Evolutionary conservation across 2,329 filamentous ascomycete species (phyloP).

Genomic region (Colletotrichum graminicola): DNA sequence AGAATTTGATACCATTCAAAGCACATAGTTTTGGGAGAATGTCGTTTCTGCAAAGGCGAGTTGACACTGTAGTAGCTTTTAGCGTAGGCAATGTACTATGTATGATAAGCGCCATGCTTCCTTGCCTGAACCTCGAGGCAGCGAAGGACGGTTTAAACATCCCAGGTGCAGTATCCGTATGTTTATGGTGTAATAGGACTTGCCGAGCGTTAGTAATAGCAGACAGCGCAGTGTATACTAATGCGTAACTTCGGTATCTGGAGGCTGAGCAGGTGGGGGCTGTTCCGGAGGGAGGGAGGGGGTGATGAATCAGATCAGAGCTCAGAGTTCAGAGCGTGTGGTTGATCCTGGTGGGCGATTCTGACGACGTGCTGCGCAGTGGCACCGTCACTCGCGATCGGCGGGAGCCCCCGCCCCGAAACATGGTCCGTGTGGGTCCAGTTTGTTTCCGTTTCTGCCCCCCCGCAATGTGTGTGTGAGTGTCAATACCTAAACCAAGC

Average conservation of each 20-base stretch:
- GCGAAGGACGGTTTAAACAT: background rate
- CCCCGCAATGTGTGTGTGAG: background rate
- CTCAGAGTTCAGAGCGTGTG: background rate
- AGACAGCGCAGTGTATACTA: background rate
- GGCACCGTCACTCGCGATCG: slow-evolving; percentile 1
- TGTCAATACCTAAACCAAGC: background rate
- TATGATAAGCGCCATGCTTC: background rate
- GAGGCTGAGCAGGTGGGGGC: background rate
- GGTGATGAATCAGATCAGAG: background rate
- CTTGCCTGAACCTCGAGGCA: background rate
- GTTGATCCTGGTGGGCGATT: slow-evolving; percentile 12
- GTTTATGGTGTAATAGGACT: background rate
- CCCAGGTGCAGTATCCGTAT: background rate
- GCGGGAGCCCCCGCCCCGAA: slow-evolving; percentile 1
- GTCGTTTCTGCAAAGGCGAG: background rate
- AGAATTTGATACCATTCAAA: slow-evolving; percentile 27
- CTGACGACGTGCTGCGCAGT: background rate
- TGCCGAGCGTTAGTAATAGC: background rate
- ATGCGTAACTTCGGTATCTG: background rate
- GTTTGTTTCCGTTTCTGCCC: background rate
- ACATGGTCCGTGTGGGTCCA: slow-evolving; percentile 3
- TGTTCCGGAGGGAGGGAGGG: background rate
- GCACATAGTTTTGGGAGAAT: background rate
- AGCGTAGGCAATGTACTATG: background rate
- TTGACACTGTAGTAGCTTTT: background rate